phyloP scores from a whole-genome alignment of 306 rosid species.

The Ziziphus jujuba region DNA sequence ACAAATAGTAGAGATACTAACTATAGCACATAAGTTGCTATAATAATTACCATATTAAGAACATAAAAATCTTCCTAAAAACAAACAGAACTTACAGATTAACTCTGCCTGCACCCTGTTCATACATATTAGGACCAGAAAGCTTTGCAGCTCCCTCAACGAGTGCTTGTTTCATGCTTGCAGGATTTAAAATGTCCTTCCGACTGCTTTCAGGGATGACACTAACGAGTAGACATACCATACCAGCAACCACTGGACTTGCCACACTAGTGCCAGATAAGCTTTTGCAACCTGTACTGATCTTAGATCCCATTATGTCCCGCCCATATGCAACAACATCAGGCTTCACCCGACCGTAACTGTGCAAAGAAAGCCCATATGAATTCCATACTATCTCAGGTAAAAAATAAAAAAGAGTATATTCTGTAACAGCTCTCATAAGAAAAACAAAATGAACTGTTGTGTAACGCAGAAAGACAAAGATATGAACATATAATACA shows the following conservation, averaged over 20 bases:
- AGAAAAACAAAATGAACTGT: not conserved
- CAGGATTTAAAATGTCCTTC: constrained; percentile 78
- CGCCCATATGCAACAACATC: constrained; percentile 98
- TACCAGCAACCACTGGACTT: constrained; percentile 97
- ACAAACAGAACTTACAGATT: constrained; percentile 69
- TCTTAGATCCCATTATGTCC: constrained; percentile 96
- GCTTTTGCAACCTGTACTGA: constrained; percentile 94
- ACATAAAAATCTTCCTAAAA: not conserved
- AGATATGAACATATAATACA: not conserved
- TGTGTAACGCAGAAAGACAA: no score
- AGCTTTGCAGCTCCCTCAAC: constrained; percentile 98
- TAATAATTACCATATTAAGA: not conserved
- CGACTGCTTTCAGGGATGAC: constrained; percentile 73
- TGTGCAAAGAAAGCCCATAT: constrained; percentile 19
- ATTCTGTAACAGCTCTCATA: not conserved
- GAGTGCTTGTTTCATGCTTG: constrained; percentile 99
- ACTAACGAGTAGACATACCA: constrained; percentile 95
- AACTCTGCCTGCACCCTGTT: constrained; percentile 99
- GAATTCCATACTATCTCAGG: no score
- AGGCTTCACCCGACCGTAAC: constrained; percentile 97
- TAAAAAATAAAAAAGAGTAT: not conserved
- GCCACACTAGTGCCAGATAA: constrained; percentile 98
- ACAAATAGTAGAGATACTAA: constrained; percentile 11
- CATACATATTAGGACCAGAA: constrained; percentile 82
- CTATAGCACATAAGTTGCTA: not conserved